These are phyloP conservation scores for Neurospora sublineolata DNA, from an alignment of 495 filamentous ascomycete genomes.

Conservation along the genomic window DNA sequence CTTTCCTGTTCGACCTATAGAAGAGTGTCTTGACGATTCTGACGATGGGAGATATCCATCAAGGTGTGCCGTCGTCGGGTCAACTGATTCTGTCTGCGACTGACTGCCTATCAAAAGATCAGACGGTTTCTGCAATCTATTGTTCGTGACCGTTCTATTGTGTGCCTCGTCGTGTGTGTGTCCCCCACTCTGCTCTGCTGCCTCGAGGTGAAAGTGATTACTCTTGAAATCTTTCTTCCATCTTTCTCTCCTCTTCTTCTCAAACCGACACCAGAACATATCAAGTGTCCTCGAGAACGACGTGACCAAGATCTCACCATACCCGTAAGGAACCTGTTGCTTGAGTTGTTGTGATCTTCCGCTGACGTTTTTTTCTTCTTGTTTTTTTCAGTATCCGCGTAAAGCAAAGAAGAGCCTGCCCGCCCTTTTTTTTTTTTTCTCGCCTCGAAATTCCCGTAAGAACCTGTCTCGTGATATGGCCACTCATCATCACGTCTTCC, in stretches of 20 bases:
- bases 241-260: neutral
- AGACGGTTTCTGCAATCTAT: neutral
- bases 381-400: neutral
- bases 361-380: neutral
- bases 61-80: neutral
- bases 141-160: neutral
- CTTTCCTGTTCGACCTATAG: neutral
- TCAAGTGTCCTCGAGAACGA: neutral
- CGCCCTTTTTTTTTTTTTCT: neutral
- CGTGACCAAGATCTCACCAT: neutral
- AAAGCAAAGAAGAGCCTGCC: neutral
- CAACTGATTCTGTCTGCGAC: neutral
- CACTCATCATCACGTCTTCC: neutral
- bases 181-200: neutral
- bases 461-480: neutral
- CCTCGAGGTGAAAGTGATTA: neutral
- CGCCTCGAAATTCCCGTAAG: neutral
- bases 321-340: neutral
- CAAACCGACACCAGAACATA: neutral
- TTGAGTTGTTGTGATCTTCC: neutral
- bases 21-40: neutral
- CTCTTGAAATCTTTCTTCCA: neutral
- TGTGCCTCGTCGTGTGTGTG: neutral
- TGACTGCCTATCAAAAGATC: neutral
- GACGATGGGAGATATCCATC: neutral